Conservation (phyloP, 2,329 filamentous ascomycete genomes). For the Lachnellula suecica region DNA sequence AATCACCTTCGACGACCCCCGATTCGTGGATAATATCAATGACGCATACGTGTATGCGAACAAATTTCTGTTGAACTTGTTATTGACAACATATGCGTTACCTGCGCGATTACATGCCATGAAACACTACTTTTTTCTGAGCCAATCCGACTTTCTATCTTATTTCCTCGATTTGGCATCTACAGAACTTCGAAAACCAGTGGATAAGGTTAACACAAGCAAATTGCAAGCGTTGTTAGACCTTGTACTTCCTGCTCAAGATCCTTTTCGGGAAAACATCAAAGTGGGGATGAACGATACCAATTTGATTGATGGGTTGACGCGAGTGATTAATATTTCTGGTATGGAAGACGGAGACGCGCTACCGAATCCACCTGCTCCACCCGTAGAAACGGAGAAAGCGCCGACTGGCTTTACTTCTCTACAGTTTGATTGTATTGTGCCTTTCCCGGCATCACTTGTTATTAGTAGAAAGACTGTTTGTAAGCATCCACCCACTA, state of each 20-base stretch:
- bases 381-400: constrained; percentile 69
- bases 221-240: constrained; percentile 87
- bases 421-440: constrained; percentile 84
- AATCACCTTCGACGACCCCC: constrained; percentile 83
- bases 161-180: constrained; percentile 93
- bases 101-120: constrained; percentile 84
- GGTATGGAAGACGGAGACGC: constrained; percentile 85
- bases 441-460: constrained; percentile 89
- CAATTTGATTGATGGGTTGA: constrained; percentile 84
- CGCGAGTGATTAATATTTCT: constrained; percentile 92
- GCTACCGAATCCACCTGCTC: constrained; percentile 67
- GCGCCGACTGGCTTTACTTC: constrained; percentile 86
- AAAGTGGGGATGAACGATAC: constrained; percentile 96
- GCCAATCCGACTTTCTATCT: constrained; percentile 95
- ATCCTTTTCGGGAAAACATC: constrained; percentile 95
- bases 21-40: constrained; percentile 95
- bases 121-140: constrained; percentile 99
- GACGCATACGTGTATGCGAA: constrained; percentile 94
- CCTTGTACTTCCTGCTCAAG: constrained; percentile 59
- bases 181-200: constrained; percentile 86
- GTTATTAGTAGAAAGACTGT: constrained; percentile 93
- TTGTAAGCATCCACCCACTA: constrained; percentile 41
- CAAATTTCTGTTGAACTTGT: constrained; percentile 83
- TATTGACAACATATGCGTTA: constrained; percentile 89
- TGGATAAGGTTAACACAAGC: constrained; percentile 63